Conservation (phyloP, 352 stramenopile species). For the Phytophthora quininea region DNA sequence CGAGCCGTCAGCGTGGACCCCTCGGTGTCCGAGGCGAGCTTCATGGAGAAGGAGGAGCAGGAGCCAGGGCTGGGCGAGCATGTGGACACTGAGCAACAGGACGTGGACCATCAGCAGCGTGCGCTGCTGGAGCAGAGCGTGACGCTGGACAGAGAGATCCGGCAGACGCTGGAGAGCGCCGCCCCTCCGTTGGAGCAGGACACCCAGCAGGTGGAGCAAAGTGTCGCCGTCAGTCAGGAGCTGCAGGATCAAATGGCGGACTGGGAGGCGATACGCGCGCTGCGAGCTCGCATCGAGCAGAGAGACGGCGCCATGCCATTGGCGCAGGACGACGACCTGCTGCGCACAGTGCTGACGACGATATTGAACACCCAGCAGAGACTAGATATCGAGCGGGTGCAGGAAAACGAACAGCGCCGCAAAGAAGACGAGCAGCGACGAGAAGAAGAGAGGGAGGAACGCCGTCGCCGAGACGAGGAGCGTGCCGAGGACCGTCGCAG, state of each 20-base stretch:
- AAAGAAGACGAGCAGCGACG: conserved; percentile 33
- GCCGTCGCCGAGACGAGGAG: conserved; percentile 32
- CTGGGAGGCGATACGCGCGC: conserved; percentile 15
- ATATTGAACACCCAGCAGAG: conserved; percentile 41
- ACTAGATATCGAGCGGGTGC: conserved; percentile 34
- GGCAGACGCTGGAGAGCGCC: not conserved
- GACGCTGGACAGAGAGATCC: not conserved
- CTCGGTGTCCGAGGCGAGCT: conserved; percentile 8
- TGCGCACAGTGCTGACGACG: conserved; percentile 38
- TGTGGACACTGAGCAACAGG: not conserved
- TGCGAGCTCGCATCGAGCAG: conserved; percentile 26
- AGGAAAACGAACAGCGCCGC: conserved; percentile 36
- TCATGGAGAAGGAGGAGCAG: conserved; percentile 19
- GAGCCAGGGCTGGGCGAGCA: not conserved
- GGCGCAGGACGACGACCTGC: conserved; percentile 18
- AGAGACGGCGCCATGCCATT: not conserved
- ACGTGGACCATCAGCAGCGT: not conserved
- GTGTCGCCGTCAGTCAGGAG: not conserved
- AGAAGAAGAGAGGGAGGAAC: conserved; percentile 37
- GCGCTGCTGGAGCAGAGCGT: not conserved
- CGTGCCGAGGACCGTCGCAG: conserved; percentile 33
- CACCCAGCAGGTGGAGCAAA: not conserved
- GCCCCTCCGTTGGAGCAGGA: not conserved
- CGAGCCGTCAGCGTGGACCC: conserved; percentile 24
- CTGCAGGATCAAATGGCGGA: too few relatives aligned